Evolutionary conservation across 331 rosid species (phyloP), one percentile per base, ranked within the genome.

Genomic region (Dryas integrifolia): DNA sequence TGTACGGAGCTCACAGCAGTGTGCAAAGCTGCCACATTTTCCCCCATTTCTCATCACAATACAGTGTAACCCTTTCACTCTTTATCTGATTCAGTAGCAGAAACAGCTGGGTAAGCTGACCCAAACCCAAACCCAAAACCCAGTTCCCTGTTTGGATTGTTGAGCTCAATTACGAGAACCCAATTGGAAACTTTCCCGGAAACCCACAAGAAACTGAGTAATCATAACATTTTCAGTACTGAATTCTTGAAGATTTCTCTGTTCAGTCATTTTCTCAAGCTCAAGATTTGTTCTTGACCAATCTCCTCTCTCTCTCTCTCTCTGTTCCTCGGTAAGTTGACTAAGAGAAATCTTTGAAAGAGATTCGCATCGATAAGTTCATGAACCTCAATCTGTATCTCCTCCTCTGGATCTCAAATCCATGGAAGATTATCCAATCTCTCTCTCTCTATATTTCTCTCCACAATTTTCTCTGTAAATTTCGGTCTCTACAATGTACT

Each of bases 21-120:
- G 78, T 91, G 94, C 85, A 91, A 75, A n/a, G 98, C 97, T 79
- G 92, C 95, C 69, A 82, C 82, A 80, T 75, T 92, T 80, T 84
- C 90, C 81, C 70, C 98, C 98, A 93, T 93, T 85, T 69, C 87
- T 88, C 98, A 92, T 88, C 56, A 83, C 78, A 74, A 65, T 46
- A 8, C 10, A n/a, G 30, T n/a, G 14, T 39, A 65, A 75, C 40
- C 53, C 64, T 24, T n/a, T 6, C 14, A 67, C 48, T 56, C 75
- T 66, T 56, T 72, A 64, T 26, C 55, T 14, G 44, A 65, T 1
- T 70, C 65, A 64, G 58, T 49, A 9, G 58, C 58, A 67, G 77
- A 55, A 85, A 81, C 81, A 77, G 57, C 61, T 69, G 64, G n/a
- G 13, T 5, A 63, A 62, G 30, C 40, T 9, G 45, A 40, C 62